Evolutionary conservation across 345 rosid genomes (phyloP).

Genomic region (Clausena lansium): DNA sequence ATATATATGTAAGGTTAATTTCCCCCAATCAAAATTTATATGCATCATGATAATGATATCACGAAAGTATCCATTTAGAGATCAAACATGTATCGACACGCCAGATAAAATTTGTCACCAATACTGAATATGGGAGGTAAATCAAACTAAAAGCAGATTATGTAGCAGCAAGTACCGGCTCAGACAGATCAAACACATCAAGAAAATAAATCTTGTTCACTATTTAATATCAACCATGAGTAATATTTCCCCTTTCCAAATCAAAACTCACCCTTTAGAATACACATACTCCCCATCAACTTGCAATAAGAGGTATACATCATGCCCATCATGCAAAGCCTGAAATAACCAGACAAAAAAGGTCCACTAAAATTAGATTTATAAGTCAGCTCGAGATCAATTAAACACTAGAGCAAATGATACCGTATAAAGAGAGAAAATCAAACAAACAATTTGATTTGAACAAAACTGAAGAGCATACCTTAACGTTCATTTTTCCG

Average conservation of each 20-base stretch:
- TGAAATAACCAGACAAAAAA: slow-evolving; percentile 27
- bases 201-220: background rate
- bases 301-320: slow-evolving; percentile 77
- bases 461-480: slow-evolving; percentile 18
- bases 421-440: background rate
- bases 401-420: background rate
- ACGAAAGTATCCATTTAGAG: background rate
- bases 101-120: background rate
- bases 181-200: background rate
- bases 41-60: background rate
- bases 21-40: background rate
- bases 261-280: slow-evolving; percentile 62
- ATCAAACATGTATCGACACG: background rate
- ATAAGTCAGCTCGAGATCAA: background rate
- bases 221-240: background rate
- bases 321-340: slow-evolving; percentile 93
- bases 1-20: background rate
- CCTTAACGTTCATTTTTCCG: slow-evolving; percentile 91
- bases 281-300: slow-evolving; percentile 82
- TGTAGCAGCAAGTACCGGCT: background rate
- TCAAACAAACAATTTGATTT: background rate
- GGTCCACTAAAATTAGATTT: background rate
- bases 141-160: background rate
- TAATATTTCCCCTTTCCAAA: background rate
- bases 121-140: background rate